phyloP scores from a whole-genome alignment of 257 asterid genomes.

The Mitragyna speciosa region DNA sequence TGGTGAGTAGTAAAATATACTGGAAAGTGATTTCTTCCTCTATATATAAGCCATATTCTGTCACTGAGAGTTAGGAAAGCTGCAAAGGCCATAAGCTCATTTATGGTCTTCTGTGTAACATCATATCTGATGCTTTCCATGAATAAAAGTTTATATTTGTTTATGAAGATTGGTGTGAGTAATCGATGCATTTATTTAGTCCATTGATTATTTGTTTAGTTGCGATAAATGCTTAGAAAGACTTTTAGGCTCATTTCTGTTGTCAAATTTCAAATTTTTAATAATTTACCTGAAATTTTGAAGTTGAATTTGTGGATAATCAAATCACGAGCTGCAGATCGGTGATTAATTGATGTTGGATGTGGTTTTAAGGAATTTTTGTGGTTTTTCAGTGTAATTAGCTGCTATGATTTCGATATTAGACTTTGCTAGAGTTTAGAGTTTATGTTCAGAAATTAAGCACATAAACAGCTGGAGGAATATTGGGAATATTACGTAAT shows the following conservation, averaged over 20 bases:
- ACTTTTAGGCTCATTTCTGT: too few species aligned
- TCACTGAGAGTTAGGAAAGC: too few species aligned
- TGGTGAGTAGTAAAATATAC: too few species aligned
- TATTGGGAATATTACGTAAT: not conserved
- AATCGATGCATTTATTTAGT: too few species aligned
- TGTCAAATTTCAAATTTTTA: not conserved
- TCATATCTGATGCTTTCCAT: too few species aligned
- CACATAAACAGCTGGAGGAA: not conserved
- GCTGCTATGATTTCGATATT: not conserved
- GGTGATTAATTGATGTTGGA: not conserved
- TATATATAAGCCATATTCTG: too few species aligned
- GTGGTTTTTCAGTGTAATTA: not conserved
- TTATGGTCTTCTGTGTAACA: too few species aligned
- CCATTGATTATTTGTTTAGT: not conserved
- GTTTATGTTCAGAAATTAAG: not conserved
- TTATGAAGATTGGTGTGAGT: too few species aligned
- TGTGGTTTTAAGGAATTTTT: not conserved
- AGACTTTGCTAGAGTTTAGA: constrained; percentile 9
- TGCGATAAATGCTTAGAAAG: not conserved
- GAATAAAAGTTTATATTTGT: too few species aligned
- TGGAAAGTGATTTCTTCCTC: too few species aligned
- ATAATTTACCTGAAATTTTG: not conserved
- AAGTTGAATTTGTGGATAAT: not conserved
- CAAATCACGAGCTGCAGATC: not conserved
- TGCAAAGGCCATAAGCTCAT: too few species aligned